phyloP scores from a whole-genome alignment of 768 basidiomycete genomes.

The Coprinopsis marcescibilis region DNA sequence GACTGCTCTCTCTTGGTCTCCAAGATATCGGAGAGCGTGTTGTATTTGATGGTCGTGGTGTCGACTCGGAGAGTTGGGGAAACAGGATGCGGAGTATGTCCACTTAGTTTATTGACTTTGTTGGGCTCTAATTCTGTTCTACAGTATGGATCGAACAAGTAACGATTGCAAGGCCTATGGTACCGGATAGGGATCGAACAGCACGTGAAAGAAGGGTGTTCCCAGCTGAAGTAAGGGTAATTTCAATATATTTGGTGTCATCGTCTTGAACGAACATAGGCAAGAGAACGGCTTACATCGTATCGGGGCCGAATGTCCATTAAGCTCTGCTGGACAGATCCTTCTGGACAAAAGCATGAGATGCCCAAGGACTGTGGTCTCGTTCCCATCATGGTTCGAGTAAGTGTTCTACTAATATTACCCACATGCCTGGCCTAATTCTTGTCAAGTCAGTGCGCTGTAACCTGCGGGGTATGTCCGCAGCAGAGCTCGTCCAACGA shows the following conservation, averaged over 20 bases:
- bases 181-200: slow-evolving; percentile 74
- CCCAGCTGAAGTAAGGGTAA: slow-evolving; percentile 70
- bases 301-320: slow-evolving; percentile 89
- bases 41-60: slow-evolving; percentile 78
- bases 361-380: slow-evolving; percentile 85
- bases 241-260: background rate
- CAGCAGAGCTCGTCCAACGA: slow-evolving; percentile 78
- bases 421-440: background rate
- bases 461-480: slow-evolving; percentile 81
- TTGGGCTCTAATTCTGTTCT: slow-evolving; percentile 12
- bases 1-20: slow-evolving; percentile 71
- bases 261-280: slow-evolving; percentile 42
- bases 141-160: slow-evolving; percentile 92
- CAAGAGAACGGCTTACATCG: slow-evolving; percentile 87
- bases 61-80: slow-evolving; percentile 61
- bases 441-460: slow-evolving; percentile 75
- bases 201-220: slow-evolving; percentile 75
- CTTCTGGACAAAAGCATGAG: slow-evolving; percentile 60
- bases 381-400: slow-evolving; percentile 95
- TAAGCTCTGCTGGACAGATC: slow-evolving; percentile 80
- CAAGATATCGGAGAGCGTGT: slow-evolving; percentile 87
- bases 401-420: slow-evolving; percentile 36
- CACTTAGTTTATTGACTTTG: background rate
- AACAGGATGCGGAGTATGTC: slow-evolving; percentile 80
- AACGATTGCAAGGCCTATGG: slow-evolving; percentile 78